These are phyloP conservation scores for Geoglossum cookeanum DNA, from an alignment of 2,329 filamentous ascomycete genomes.

Conservation along the genomic window DNA sequence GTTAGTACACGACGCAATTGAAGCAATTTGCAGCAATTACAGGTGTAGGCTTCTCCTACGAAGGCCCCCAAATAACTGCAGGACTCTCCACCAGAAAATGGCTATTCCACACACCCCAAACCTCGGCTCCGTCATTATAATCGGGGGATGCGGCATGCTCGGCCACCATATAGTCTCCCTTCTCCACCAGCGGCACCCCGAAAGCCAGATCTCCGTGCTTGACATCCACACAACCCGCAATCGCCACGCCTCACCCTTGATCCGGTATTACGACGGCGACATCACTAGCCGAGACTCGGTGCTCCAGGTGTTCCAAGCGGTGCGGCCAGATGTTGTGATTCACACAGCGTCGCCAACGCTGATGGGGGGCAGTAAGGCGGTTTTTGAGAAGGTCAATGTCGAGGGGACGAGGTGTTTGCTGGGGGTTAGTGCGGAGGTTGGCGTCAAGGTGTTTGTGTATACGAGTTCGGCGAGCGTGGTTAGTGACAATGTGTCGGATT, in stretches of 20 bases:
- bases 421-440: constrained; percentile 44
- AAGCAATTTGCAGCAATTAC: not conserved
- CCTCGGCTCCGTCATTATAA: constrained; percentile 55
- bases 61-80: not conserved
- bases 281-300: constrained; percentile 50
- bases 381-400: constrained; percentile 71
- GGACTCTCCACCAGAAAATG: not conserved
- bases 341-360: constrained; percentile 53
- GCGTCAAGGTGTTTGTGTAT: constrained; percentile 64
- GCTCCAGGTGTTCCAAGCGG: constrained; percentile 40
- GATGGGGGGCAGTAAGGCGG: constrained; percentile 29
- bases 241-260: constrained; percentile 30
- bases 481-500: constrained; percentile 59
- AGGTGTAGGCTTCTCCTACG: not conserved
- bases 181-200: constrained; percentile 37
- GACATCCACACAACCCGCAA: constrained; percentile 56
- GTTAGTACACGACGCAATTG: not conserved
- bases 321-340: constrained; percentile 65
- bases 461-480: constrained; percentile 79
- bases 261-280: constrained; percentile 56
- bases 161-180: constrained; percentile 67
- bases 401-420: constrained; percentile 67
- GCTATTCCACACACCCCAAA: not conserved
- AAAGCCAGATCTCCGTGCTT: constrained; percentile 43
- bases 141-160: constrained; percentile 71